Base-by-base conservation (phyloP, 2,329 filamentous ascomycete genomes). In the Fusarium drepaniforme region DNA sequence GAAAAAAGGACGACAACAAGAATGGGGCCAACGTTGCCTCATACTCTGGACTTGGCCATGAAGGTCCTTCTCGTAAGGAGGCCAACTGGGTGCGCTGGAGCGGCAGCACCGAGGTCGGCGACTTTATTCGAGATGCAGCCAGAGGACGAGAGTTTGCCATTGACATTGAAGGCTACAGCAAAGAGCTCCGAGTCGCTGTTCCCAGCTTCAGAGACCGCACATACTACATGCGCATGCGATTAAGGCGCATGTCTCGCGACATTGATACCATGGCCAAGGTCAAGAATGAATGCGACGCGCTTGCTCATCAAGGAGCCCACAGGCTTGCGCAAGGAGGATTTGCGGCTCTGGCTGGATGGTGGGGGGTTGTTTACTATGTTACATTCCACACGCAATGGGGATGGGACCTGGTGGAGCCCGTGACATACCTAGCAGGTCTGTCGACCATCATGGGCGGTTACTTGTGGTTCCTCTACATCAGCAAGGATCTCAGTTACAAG, bases 401-500 rank as follows among this genome's bases (percentile, higher is more conserved):
- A 7, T 98, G 95, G 95, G 95, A 97, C 78, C 90, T 95, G 8
- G 95, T 98, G 87, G 95, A 97, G 83, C 95, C 95, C 0, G 91
- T 97, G 3, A 97, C 95, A 38, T 98, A 98, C 80, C 90, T 98
- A 18, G 95, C 94, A 3, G 94, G 95, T n/a, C 87, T 98, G 74
- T 91, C 92, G 1, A 95, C 93, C 15, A 90, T 98, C 79, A 97
- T 98, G 86, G 93, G 93, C 9, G 96, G 95, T 75, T 98, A 98
- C 80, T 87, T 97, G 64, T 98, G 95, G 94, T 98, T 98, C 82
- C 86, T 98, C 15, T 97, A 96, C 84, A 94, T 98, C 85, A 97
- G 96, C 84, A 91, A 94, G 23, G 95, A 98, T 83, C 92, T 97
- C 13, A 94, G 91, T 74, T 98, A 98, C 86, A 92, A 93, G 76